phyloP scores from a whole-genome alignment of 2,329 filamentous ascomycete species.

The Fusarium sp. region DNA sequence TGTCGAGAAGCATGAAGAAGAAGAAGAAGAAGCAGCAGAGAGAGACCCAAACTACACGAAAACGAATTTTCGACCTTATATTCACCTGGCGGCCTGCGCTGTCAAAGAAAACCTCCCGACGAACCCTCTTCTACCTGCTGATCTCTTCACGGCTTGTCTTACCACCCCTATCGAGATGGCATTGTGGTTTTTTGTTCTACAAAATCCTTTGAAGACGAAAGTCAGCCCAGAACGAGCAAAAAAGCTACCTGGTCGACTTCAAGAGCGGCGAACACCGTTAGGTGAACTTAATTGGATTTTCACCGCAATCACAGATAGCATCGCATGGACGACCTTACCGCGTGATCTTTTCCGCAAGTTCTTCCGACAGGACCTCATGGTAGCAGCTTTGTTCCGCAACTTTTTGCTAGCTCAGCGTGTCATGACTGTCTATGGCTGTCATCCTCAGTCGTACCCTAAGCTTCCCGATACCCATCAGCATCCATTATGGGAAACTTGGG shows the following conservation, averaged over 20 bases:
- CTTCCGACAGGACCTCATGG: constrained; percentile 97
- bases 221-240: constrained; percentile 85
- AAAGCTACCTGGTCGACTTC: constrained; percentile 88
- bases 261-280: constrained; percentile 91
- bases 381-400: constrained; percentile 96
- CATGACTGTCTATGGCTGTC: constrained; percentile 96
- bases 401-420: constrained; percentile 94
- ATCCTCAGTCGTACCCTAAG: constrained; percentile 89
- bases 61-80: constrained; percentile 75
- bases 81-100: constrained; percentile 91
- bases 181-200: constrained; percentile 93
- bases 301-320: constrained; percentile 97
- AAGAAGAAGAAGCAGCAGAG: constrained; percentile 80
- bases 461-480: constrained; percentile 97
- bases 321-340: constrained; percentile 95
- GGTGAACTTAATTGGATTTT: constrained; percentile 99
- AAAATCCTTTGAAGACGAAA: constrained; percentile 79
- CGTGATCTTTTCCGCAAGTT: constrained; percentile 94
- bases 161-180: constrained; percentile 99
- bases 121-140: constrained; percentile 90
- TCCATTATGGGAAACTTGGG: constrained; percentile 97
- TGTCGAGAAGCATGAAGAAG: constrained; percentile 92
- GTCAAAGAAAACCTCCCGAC: constrained; percentile 94
- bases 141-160: constrained; percentile 94
- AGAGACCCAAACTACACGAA: constrained; percentile 87